Base-by-base conservation (phyloP, 257 asterid species). In the Thymus quinquecostatus region DNA sequence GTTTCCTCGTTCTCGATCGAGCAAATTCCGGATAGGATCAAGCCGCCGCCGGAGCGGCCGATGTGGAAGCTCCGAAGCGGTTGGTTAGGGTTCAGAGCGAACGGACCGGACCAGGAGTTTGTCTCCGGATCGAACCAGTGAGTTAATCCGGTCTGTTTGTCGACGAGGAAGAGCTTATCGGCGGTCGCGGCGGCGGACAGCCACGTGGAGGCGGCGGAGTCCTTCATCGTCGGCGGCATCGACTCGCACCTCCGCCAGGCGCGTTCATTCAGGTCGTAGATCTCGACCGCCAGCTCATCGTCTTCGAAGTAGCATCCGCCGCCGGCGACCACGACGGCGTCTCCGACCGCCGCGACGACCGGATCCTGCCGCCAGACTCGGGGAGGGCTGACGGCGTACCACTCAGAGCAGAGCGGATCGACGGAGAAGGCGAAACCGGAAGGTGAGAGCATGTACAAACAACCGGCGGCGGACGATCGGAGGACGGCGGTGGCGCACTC, bases 231-330 rank as follows among this genome's bases (percentile, higher is more conserved):
- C 2, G 41, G 41, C 21, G 97, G 96, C 91, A 87, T 84, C 1
- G 96, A 81, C 21, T 86, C 85, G 81, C 89, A 80, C 67, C 78
- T 27, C 64, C 59, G 49, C 95, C 96, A 86, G 3, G 4, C 77
- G 30, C 79, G 68, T 1, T 71, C 6, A 2, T 27, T 29, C 34
- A 78, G 13, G 40, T 77, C 71, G 77, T 86, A 89, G 12, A 86
- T 54, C 48, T 91, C 97, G 5, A 91, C 95, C 0, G 95, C 92
- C n/a, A 89, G 28, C 0, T 88, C 89, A 13, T 91, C 96, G 75
- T 85, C 87, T 63, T 89, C 96, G 70, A 87, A 87, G 57, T 89
- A 92, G 69, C 93, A 83, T 1, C 74, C 80, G 59, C 96, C 95
- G 36, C 97, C 96, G 48, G 97, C 97, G 4, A 89, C 75, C 0